phyloP scores from a whole-genome alignment of 768 basidiomycete genomes.

The Coprinellus aureogranulatus region DNA sequence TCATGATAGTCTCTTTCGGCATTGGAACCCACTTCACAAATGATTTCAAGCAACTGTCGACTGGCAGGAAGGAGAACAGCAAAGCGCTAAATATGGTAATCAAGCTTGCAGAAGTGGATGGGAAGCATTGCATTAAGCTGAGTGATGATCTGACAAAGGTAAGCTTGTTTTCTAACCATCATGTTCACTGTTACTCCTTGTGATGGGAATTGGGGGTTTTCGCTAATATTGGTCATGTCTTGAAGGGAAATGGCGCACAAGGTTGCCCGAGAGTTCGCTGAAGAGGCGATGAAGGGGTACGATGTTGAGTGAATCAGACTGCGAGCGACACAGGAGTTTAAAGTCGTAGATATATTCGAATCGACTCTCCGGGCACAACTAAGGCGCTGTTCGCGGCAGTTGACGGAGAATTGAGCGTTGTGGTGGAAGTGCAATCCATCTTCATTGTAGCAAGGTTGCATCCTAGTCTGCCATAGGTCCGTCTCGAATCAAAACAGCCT shows the following conservation, averaged over 20 bases:
- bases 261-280: not conserved
- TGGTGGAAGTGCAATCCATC: too few species aligned
- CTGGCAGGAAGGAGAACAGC: conserved; percentile 53
- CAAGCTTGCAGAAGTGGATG: conserved; percentile 77
- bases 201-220: too few species aligned
- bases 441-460: too few species aligned
- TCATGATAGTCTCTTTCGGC: conserved; percentile 72
- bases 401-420: too few species aligned
- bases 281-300: not conserved
- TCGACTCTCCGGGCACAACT: too few species aligned
- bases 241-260: not conserved
- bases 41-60: conserved; percentile 62
- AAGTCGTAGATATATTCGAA: not conserved
- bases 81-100: conserved; percentile 93
- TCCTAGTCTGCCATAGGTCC: not conserved
- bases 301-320: not conserved
- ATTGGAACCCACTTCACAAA: conserved; percentile 93
- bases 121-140: conserved; percentile 82
- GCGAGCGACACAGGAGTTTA: not conserved
- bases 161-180: too few species aligned
- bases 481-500: not conserved
- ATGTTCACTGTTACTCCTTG: too few species aligned
- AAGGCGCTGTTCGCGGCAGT: too few species aligned
- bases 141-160: conserved; percentile 89
- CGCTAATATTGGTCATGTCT: too few species aligned